phyloP scores from a whole-genome alignment of 495 filamentous ascomycete species.

The Xylaria palmicola region DNA sequence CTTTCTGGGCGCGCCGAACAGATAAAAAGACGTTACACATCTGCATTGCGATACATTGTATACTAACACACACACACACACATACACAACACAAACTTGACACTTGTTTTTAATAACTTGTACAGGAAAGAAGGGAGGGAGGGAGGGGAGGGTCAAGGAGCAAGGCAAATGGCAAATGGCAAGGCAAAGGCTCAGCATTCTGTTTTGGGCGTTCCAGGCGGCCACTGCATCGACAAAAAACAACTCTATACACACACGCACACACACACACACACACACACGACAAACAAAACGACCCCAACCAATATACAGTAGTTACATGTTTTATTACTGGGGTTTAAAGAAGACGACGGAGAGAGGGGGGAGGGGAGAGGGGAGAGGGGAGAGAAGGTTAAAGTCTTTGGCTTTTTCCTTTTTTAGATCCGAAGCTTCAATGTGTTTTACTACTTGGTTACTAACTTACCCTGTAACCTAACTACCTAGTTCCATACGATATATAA shows the following conservation, averaged over 20 bases:
- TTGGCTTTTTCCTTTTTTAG: too few species aligned
- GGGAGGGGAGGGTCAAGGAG: too few species aligned
- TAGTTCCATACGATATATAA: too few species aligned
- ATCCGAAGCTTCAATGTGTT: too few species aligned
- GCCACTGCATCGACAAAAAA: slow-evolving; percentile 16
- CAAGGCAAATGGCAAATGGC: too few species aligned
- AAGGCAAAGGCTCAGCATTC: slow-evolving; percentile 12
- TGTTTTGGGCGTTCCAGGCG: slow-evolving; percentile 15
- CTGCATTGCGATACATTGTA: slow-evolving; percentile 15
- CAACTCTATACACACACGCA: too few species aligned
- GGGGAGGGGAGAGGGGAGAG: background rate
- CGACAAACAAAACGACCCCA: background rate
- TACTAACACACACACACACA: background rate
- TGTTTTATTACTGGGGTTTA: too few species aligned
- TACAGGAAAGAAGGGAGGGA: background rate
- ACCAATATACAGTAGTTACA: too few species aligned
- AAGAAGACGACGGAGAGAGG: background rate
- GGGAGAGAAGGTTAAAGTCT: too few species aligned
- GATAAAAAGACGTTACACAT: background rate
- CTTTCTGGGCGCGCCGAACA: slow-evolving; percentile 1
- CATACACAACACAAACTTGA: too few species aligned
- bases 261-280: background rate
- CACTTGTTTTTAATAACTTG: background rate
- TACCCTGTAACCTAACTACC: too few species aligned
- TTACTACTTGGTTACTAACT: too few species aligned